Conservation (phyloP, 352 stramenopile species). For the Phytopythium aichiense region DNA sequence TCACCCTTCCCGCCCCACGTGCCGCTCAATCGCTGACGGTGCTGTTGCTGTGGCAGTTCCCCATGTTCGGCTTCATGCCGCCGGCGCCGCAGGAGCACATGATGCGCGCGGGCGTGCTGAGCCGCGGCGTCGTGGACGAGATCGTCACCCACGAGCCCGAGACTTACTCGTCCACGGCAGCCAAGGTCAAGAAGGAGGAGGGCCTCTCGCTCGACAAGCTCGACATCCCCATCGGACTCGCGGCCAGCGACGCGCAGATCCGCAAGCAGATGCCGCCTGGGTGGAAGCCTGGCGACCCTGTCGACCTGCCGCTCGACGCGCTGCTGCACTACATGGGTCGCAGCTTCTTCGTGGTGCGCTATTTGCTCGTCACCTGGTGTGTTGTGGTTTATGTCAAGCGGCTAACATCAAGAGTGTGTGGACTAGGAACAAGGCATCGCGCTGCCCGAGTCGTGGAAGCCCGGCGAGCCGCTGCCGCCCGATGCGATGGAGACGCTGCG, state of each 20-base stretch:
- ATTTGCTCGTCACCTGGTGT: neutral
- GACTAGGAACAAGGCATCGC: slow-evolving; percentile 65
- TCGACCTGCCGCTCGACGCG: slow-evolving; percentile 74
- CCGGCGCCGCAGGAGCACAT: slow-evolving; percentile 81
- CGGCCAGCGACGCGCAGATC: slow-evolving; percentile 66
- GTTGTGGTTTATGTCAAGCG: neutral
- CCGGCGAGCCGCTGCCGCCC: slow-evolving; percentile 54
- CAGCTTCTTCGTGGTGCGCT: slow-evolving; percentile 56
- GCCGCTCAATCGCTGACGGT: neutral
- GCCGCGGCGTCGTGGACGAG: slow-evolving; percentile 73
- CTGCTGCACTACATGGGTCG: slow-evolving; percentile 78
- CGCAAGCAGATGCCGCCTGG: slow-evolving; percentile 71
- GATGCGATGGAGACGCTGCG: slow-evolving; percentile 75
- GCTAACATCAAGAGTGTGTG: neutral
- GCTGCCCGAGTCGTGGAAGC: slow-evolving; percentile 67
- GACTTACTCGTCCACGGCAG: slow-evolving; percentile 56
- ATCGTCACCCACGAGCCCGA: slow-evolving; percentile 70
- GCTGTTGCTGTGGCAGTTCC: slow-evolving; percentile 33
- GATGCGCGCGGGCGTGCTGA: slow-evolving; percentile 81
- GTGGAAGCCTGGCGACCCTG: slow-evolving; percentile 76
- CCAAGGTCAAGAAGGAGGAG: slow-evolving; percentile 28
- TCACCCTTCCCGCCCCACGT: neutral
- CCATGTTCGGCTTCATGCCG: slow-evolving; percentile 86
- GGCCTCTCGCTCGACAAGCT: slow-evolving; percentile 32
- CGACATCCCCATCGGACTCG: slow-evolving; percentile 63